Evolutionary conservation across 495 filamentous ascomycete genomes (phyloP).

Genomic region (Podospora pseudoanserina): DNA sequence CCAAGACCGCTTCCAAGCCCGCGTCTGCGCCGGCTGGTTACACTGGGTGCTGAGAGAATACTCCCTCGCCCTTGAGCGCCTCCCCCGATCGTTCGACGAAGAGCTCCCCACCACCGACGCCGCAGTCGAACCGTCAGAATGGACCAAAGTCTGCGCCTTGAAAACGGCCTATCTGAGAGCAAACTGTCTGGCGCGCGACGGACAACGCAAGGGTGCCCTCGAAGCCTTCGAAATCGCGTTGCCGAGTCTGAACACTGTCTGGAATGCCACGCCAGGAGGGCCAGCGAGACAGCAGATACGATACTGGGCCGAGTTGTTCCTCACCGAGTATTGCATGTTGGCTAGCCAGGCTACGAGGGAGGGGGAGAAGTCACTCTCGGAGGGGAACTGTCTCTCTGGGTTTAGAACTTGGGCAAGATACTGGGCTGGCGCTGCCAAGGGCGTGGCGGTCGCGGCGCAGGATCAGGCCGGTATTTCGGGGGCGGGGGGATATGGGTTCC

Average conservation of each 20-base stretch:
- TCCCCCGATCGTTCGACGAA: conserved; percentile 59
- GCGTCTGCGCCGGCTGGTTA: conserved; percentile 77
- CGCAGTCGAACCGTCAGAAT: conserved; percentile 53
- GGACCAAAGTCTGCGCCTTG: conserved; percentile 75
- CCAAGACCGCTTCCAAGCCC: conserved; percentile 76
- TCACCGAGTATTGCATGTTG: conserved; percentile 67
- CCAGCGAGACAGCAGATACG: conserved; percentile 56
- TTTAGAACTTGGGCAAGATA: conserved; percentile 63
- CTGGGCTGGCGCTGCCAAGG: conserved; percentile 46
- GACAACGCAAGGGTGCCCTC: conserved; percentile 54
- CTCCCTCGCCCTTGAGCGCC: conserved; percentile 52
- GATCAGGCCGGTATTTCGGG: conserved; percentile 16
- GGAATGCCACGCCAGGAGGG: conserved; percentile 27
- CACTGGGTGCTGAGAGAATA: conserved; percentile 73
- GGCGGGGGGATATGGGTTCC: conserved; percentile 46
- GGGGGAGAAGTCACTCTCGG: conserved; percentile 42
- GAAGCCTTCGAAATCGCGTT: conserved; percentile 60
- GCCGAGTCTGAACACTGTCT: conserved; percentile 52
- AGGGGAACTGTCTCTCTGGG: conserved; percentile 47
- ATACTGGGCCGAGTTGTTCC: conserved; percentile 72
- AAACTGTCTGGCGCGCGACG: conserved; percentile 58
- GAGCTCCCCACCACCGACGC: conserved; percentile 46
- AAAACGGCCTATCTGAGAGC: conserved; percentile 76
- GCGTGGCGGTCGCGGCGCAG: conserved; percentile 11
- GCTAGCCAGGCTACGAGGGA: conserved; percentile 54